Evolutionary conservation across 78 protist species (phyloP).

Genomic region (Polysphondylium violaceum): DNA sequence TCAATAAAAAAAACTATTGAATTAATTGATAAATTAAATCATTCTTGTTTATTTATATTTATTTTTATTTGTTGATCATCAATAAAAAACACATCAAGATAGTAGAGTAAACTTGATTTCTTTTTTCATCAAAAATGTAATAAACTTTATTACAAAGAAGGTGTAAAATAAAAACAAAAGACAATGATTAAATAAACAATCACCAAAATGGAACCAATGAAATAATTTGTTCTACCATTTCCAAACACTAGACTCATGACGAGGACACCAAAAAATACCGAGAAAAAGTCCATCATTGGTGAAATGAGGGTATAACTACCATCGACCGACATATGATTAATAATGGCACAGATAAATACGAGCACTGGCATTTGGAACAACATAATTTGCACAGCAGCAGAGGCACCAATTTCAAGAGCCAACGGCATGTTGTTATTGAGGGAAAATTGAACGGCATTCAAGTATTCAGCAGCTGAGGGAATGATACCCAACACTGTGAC

Average conservation of each 20-base stretch:
- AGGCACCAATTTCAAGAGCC: slow-evolving; percentile 88
- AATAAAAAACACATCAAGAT: too few relatives aligned
- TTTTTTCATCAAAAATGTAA: too few relatives aligned
- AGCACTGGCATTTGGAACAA: slow-evolving; percentile 87
- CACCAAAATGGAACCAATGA: slow-evolving; percentile 84
- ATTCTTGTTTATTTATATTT: too few relatives aligned
- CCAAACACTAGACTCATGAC: slow-evolving; percentile 75
- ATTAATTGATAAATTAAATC: background rate
- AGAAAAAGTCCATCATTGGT: slow-evolving; percentile 83
- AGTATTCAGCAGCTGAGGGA: slow-evolving; percentile 89
- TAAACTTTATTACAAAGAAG: too few relatives aligned
- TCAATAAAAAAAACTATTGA: too few relatives aligned
- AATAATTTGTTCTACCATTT: slow-evolving; percentile 88
- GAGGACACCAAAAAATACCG: slow-evolving; percentile 77
- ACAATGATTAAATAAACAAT: slow-evolving; percentile 78
- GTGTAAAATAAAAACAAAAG: slow-evolving; percentile 77
- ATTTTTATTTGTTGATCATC: background rate
- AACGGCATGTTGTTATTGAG: slow-evolving; percentile 82
- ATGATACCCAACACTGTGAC: slow-evolving; percentile 87
- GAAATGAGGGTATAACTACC: slow-evolving; percentile 81
- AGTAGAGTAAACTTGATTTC: too few relatives aligned
- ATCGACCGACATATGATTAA: slow-evolving; percentile 29
- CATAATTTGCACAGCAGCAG: slow-evolving; percentile 87
- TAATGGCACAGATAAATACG: slow-evolving; percentile 58
- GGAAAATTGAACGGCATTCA: slow-evolving; percentile 90